Percentiles rank a stretch among this genome's conserved stretches.
Evolutionary conservation across 257 asterid species (phyloP).

Genomic region (Forsythia viridissima): DNA sequence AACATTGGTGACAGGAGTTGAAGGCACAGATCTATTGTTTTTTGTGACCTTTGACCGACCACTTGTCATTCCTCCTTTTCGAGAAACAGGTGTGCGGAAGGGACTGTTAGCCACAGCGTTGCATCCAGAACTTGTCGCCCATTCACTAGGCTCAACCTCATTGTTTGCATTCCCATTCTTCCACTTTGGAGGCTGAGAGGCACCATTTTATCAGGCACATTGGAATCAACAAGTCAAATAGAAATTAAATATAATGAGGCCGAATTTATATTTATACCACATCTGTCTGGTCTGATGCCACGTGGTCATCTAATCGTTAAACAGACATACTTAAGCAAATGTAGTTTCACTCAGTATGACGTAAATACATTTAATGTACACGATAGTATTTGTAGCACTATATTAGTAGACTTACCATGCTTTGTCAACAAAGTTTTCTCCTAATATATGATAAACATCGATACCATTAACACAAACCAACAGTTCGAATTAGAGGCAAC

Average conservation of each 20-base stretch:
- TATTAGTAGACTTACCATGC: background rate
- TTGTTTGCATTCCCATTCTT: slow-evolving; percentile 49
- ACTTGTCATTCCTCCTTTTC: slow-evolving; percentile 63
- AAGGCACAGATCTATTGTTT: slow-evolving; percentile 56
- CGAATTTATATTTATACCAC: background rate
- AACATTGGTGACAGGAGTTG: slow-evolving; percentile 59
- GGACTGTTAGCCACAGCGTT: slow-evolving; percentile 50
- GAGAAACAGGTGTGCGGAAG: slow-evolving; percentile 69
- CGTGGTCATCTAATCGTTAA: background rate
- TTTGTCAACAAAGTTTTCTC: background rate
- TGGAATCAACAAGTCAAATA: slow-evolving; percentile 19
- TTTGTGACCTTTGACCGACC: slow-evolving; percentile 66
- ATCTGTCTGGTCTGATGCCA: background rate
- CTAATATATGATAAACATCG: background rate
- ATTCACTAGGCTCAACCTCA: slow-evolving; percentile 50
- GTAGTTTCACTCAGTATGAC: background rate
- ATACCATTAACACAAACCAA: background rate
- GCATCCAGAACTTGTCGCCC: slow-evolving; percentile 56
- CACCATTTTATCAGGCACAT: slow-evolving; percentile 22
- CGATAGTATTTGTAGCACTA: background rate
- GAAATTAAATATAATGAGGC: background rate
- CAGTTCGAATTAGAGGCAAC: background rate
- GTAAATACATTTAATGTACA: background rate
- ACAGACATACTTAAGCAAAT: background rate
- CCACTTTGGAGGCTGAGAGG: slow-evolving; percentile 66